A percentile compares a stretch with the other conserved stretches of the same genome.
Evolutionary conservation across 2,329 filamentous ascomycete genomes (phyloP).

Genomic region (Trichoderma arundinaceum): DNA sequence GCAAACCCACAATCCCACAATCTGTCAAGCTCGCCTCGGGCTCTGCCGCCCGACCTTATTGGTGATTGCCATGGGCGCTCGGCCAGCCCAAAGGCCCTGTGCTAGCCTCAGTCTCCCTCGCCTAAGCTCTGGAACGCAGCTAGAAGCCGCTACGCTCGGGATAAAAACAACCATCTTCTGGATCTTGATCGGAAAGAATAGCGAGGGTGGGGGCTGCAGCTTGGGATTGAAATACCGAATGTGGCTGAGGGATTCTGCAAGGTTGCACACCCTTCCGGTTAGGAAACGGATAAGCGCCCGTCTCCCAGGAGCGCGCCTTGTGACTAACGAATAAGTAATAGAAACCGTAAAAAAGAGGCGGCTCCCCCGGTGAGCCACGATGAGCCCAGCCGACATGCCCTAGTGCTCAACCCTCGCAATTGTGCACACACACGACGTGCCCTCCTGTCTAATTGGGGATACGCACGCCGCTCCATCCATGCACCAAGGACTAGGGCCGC

Average conservation of each 20-base stretch:
- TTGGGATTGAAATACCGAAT: slow-evolving; percentile 31
- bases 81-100: not conserved
- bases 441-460: not conserved
- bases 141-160: slow-evolving; percentile 30
- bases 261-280: slow-evolving; percentile 14
- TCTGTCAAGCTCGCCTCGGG: not conserved
- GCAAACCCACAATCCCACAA: not conserved
- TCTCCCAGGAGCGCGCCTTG: not conserved
- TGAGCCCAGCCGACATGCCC: not conserved
- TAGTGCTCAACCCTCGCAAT: slow-evolving; percentile 9
- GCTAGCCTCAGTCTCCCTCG: not conserved
- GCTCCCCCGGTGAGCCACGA: slow-evolving; percentile 13
- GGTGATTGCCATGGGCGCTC: not conserved
- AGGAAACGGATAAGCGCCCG: slow-evolving; percentile 25
- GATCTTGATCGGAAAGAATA: slow-evolving; percentile 32
- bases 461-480: slow-evolving; percentile 25
- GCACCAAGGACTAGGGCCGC: slow-evolving; percentile 17
- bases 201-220: slow-evolving; percentile 29
- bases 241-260: slow-evolving; percentile 16
- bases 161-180: slow-evolving; percentile 13
- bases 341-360: not conserved
- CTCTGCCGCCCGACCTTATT: slow-evolving; percentile 6
- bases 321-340: slow-evolving; percentile 16
- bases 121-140: slow-evolving; percentile 24
- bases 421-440: slow-evolving; percentile 14